Conservation (phyloP, 345 rosid species). For the Firmiana major region DNA sequence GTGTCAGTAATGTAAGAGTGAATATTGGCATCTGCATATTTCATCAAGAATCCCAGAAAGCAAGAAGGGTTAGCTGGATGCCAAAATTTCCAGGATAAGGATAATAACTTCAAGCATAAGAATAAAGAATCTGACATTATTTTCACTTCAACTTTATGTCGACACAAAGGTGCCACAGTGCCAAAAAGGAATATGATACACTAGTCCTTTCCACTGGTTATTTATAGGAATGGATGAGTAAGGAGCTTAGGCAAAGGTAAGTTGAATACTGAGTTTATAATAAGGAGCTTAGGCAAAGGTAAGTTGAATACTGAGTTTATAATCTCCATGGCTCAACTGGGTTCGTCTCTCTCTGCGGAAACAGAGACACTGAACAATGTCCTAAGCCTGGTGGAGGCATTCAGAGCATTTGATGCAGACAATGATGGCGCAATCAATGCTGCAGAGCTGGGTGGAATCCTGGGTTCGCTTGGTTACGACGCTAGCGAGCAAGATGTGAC, state of each 20-base stretch:
- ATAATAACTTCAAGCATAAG: slow-evolving; percentile 20
- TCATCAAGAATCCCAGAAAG: neutral
- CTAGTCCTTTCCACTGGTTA: slow-evolving; percentile 8
- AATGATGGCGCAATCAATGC: slow-evolving; percentile 48
- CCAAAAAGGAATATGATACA: neutral
- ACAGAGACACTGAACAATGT: slow-evolving; percentile 46
- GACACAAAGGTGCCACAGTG: neutral
- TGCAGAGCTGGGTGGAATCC: slow-evolving; percentile 55
- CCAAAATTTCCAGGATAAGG: neutral
- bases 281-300: neutral
- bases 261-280: neutral
- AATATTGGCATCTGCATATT: neutral
- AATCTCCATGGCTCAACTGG: slow-evolving; percentile 37
- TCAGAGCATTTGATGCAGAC: slow-evolving; percentile 56
- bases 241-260: slow-evolving; percentile 4
- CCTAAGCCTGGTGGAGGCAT: slow-evolving; percentile 48
- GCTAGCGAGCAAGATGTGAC: slow-evolving; percentile 44
- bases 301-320: neutral
- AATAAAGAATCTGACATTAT: slow-evolving; percentile 22
- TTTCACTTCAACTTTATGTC: slow-evolving; percentile 17
- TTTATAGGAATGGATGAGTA: slow-evolving; percentile 4
- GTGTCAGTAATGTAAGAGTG: neutral
- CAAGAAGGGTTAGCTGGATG: neutral
- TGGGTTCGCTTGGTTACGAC: slow-evolving; percentile 51
- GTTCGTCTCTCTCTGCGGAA: slow-evolving; percentile 32